phyloP scores from a whole-genome alignment of 495 filamentous ascomycete genomes.

The Hypoxylon subgilvum region DNA sequence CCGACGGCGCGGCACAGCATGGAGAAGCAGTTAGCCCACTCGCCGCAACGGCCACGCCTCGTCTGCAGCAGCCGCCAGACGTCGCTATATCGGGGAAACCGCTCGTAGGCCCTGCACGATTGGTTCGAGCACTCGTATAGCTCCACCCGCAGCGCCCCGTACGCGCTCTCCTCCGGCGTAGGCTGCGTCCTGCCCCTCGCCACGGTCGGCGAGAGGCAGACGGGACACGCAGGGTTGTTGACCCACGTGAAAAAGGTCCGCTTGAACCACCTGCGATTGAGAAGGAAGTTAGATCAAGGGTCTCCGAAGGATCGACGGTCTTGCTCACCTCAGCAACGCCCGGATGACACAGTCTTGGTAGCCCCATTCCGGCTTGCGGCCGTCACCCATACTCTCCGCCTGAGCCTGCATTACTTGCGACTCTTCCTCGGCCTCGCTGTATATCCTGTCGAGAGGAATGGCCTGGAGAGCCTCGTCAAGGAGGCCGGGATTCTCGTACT shows the following conservation, averaged over 20 bases:
- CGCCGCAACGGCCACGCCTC: slow-evolving; percentile 81
- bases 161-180: slow-evolving; percentile 84
- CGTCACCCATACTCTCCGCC: slow-evolving; percentile 80
- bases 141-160: slow-evolving; percentile 84
- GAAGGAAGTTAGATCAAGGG: slow-evolving; percentile 33
- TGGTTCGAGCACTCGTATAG: slow-evolving; percentile 80
- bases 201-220: slow-evolving; percentile 82
- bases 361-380: slow-evolving; percentile 86
- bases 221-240: slow-evolving; percentile 86
- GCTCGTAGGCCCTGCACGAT: slow-evolving; percentile 75
- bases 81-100: slow-evolving; percentile 94
- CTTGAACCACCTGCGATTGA: slow-evolving; percentile 83
- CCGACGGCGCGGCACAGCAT: slow-evolving; percentile 97
- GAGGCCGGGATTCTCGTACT: slow-evolving; percentile 96
- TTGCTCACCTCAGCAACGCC: slow-evolving; percentile 76
- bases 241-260: slow-evolving; percentile 94
- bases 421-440: slow-evolving; percentile 93
- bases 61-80: slow-evolving; percentile 93
- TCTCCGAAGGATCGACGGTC: neutral
- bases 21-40: slow-evolving; percentile 99
- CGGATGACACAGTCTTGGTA: slow-evolving; percentile 97
- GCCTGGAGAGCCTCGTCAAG: slow-evolving; percentile 87
- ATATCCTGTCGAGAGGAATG: slow-evolving; percentile 90
- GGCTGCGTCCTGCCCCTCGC: slow-evolving; percentile 81
- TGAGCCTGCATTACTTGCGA: slow-evolving; percentile 82